Evolutionary conservation across 1,284 basidiomycete genomes (phyloP), one percentile per base, ranked within the genome.

Genomic region (Leucoagaricus sp.): DNA sequence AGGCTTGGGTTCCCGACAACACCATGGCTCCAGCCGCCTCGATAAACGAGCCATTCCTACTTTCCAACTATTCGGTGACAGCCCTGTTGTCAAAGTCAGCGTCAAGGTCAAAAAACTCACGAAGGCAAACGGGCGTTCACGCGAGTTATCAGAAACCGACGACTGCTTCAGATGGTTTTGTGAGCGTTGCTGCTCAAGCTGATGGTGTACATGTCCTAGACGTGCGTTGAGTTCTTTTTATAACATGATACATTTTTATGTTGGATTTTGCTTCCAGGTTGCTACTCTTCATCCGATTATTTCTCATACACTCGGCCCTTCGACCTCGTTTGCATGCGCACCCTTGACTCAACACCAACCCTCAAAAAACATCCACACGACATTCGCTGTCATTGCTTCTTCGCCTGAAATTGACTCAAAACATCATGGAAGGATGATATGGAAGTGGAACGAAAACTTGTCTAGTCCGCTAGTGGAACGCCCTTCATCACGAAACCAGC

Each of bases 181-280:
- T 81, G 33, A 85, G 86, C 1, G 75, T 88, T 58, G 80, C 86
- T 13, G 84, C 79, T 17, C 86, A 88, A 59, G 80, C 79, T 60
- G 87, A 91, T 58, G 89, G 89, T 19, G 72, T 91, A 44, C 86
- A 91, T 70, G 67, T 91, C 49, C 69, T 88, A 54, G 85, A 91
- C 67, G 88, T 90, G 66, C 67, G 83, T 74, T 10, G 13, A 9
- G 31, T 33, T 12, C 51, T 46, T 56, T 45, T 4, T 49, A 38
- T 34, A 10, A 46, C 8, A 9, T 23, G 38, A 17, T 45, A 56
- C 28, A 34, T 34, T 2, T 33, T 19, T 25, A 55, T 58, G 59
- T 55, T 17, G 57, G 6, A 28, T 28, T 50, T 36, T 50, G 21
- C 29, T 38, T 38, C 34, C 63, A 91, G 88, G 72, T 87, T 25